Evolutionary conservation across 2,329 filamentous ascomycete species (phyloP), one percentile per base, ranked within the genome.

Genomic region (Colletotrichum limetticola): DNA sequence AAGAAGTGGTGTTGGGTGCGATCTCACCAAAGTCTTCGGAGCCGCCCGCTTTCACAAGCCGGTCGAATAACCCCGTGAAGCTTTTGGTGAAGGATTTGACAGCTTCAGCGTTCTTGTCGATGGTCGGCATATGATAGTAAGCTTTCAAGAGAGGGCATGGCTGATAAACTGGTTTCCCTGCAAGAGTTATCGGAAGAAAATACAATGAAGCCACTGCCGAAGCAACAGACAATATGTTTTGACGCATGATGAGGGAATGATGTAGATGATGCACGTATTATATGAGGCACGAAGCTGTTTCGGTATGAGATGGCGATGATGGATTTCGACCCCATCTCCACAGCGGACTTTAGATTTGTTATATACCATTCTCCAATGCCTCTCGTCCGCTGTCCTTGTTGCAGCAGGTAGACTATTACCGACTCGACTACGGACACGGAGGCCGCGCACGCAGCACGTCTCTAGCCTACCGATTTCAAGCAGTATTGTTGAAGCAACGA

Each of bases 1-100:
- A 79, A 9, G 76, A 78, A 4, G 78, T 79, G 1, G 76, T 78
- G 65, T 78, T 78, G 1, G 78, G 62, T 2, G 72, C 76, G 59
- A 79, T 76, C n/a, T 57, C 42, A 24, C 78, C 77, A 37, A 76
- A 79, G 52, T 75, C 73, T 8, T 76, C 70, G 49, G 74, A 75
- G 22, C 69, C 71, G 24, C 77, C 72, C 5, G 66, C 62, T 19
- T 67, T n/a, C 28, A 78, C 66, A 8, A 79, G 72, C 6, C 74
- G 32, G 37, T 77, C 73, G 59, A 79, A 79, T 1, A 74, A 32
- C 9, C 46, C 52, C 1, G 74, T 74, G 24, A 79, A 77, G 3
- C 73, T 58, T 22, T 76, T 68, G 1, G 67, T 42, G n/a, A 77
- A 62, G 5, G 61, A 35, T 32, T 73, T 56, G 32, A 72, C 22